Evolutionary conservation across 257 asterid genomes (phyloP), one percentile per base, ranked within the genome.

Genomic region (Cruciata laevipes): DNA sequence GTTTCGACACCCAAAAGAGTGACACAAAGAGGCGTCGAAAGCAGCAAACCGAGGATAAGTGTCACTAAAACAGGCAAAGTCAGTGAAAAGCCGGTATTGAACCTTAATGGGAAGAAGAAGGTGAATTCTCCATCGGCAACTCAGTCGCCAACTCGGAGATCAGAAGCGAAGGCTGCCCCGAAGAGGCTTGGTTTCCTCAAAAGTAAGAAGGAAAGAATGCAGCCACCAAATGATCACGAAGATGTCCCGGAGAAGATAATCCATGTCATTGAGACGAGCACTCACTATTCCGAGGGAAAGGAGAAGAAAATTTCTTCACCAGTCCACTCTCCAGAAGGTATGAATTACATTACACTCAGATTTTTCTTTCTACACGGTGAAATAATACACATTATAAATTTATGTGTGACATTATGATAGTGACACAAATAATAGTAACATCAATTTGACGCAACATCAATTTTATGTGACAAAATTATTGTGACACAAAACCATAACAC

Each of bases 241-340:
- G 68, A 56, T 13, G 68, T 75, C 10, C 76, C 78, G 2, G 86
- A 84, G 78, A 86, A 78, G 68, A 82, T 78, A 57, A 61, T 81
- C 51, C 75, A 71, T 37, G 68, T 75, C 2, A 25, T 73, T 30
- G 81, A 80, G 42, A 68, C 51, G 31, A 56, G 51, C 14, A 52
- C 76, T 3, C 68, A 56, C 49, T 66, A 57, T 12, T 66, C 21
- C 6, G 61, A 70, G 58, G 79, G 13, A 70, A 75, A 17, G n/a
- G 81, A 79, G 24, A 58, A 18, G 37, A 24, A 49, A 44, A 21
- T 27, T 60, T 9, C 65, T 27, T 27, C 42, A 0, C 37, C 23
- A 60, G 42, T 13, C 13, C 21, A 1, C 42, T 23, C 14, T 2
- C 32, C 66, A n/a, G 18, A 71, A 53, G 69, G 66, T 18, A 57